Evolutionary conservation across 306 rosid genomes (phyloP).

Genomic region (Erythrophleum fordii): DNA sequence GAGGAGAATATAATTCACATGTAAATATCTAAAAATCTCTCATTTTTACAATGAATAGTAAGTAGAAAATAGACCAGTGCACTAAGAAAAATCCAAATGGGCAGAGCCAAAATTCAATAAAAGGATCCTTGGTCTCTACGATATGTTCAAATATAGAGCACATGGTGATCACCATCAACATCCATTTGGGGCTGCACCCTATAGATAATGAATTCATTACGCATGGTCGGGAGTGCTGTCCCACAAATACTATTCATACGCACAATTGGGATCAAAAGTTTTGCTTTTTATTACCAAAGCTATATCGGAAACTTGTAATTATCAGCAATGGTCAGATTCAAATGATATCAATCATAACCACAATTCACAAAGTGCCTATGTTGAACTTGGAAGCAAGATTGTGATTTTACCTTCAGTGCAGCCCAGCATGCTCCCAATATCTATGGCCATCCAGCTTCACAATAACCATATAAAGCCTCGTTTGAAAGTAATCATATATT

Average conservation of each 20-base stretch:
- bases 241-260: slow-evolving; percentile 32
- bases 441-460: neutral
- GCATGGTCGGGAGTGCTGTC: slow-evolving; percentile 51
- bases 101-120: neutral
- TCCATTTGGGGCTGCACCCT: slow-evolving; percentile 20
- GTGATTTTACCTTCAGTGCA: slow-evolving; percentile 36
- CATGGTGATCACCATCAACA: slow-evolving; percentile 34
- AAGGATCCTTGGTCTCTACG: slow-evolving; percentile 12
- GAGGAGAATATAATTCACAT: too few relatives aligned
- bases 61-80: neutral
- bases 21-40: too few relatives aligned
- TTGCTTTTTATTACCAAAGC: slow-evolving; percentile 18
- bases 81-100: slow-evolving; percentile 17
- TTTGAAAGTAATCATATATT: slow-evolving; percentile 23
- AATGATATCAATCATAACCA: neutral
- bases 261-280: neutral
- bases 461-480: slow-evolving; percentile 21
- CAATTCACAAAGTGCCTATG: neutral
- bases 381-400: slow-evolving; percentile 34
- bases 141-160: slow-evolving; percentile 30
- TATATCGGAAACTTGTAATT: neutral
- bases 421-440: slow-evolving; percentile 22
- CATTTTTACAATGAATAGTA: neutral
- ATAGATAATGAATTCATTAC: slow-evolving; percentile 43
- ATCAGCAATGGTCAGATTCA: too few relatives aligned